Conservation (phyloP, 139 green algal genomes). For the Ettlia oleoabundans region DNA sequence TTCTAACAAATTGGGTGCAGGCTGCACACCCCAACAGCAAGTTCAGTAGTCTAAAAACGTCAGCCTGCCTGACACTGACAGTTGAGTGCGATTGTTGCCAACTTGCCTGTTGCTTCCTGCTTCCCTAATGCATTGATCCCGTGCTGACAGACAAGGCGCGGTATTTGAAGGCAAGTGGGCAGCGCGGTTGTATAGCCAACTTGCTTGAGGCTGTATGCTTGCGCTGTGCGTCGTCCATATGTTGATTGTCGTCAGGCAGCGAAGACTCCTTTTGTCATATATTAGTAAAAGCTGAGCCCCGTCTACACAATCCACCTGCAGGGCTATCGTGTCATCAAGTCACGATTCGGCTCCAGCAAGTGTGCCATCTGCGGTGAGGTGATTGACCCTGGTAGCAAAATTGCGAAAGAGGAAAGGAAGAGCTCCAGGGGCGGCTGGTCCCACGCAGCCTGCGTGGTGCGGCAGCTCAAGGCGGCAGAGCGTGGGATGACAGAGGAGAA, state of each 20-base stretch:
- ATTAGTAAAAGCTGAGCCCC: no score
- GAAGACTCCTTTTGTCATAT: no score
- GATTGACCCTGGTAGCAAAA: slow-evolving; percentile 18
- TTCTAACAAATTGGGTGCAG: background rate
- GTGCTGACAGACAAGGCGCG: background rate
- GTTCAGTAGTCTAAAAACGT: background rate
- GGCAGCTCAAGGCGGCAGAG: background rate
- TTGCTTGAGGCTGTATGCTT: no score
- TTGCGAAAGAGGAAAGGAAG: background rate
- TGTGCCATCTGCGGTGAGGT: background rate
- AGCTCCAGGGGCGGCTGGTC: background rate
- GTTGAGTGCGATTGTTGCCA: background rate
- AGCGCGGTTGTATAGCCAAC: no score
- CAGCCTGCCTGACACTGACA: background rate
- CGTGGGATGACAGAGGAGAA: background rate
- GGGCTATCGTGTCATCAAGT: slow-evolving; percentile 27
- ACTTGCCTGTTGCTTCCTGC: no score
- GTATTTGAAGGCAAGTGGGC: no score
- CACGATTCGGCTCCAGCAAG: slow-evolving; percentile 15
- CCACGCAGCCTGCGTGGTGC: slow-evolving; percentile 10
- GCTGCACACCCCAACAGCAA: background rate
- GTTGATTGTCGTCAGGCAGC: no score
- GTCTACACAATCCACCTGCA: slow-evolving; percentile 2
- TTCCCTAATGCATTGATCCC: no score
- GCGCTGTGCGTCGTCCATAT: no score